These are phyloP conservation scores for Effrenium voratum DNA, from an alignment of 73 alveolate genomes.

Conservation along the genomic window DNA sequence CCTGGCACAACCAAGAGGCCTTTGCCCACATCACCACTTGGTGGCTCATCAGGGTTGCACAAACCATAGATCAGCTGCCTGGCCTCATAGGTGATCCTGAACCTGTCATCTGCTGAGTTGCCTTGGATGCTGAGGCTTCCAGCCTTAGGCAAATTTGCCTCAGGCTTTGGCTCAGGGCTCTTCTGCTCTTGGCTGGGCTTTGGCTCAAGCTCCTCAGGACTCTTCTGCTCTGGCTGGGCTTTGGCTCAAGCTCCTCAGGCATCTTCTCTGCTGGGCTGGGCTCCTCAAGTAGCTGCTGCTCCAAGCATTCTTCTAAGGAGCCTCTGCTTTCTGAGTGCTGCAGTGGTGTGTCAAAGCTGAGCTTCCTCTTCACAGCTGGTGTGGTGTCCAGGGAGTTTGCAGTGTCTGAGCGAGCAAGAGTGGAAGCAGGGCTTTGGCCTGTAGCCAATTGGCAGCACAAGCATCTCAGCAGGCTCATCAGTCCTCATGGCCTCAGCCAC, in stretches of 20 bases:
- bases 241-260: not conserved
- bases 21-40: not conserved
- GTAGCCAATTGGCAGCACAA: not conserved
- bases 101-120: not conserved
- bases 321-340: not conserved
- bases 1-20: constrained; percentile 46
- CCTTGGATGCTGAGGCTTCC: not conserved
- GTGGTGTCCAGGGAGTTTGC: no score
- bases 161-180: no score
- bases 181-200: no score
- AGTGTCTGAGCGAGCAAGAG: no score
- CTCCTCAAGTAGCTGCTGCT: no score
- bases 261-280: no score
- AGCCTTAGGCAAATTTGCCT: not conserved
- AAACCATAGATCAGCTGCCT: not conserved
- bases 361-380: not conserved
- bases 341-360: not conserved
- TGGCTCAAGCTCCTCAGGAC: not conserved
- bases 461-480: not conserved
- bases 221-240: not conserved
- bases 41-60: not conserved
- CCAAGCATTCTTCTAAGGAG: not conserved
- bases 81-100: constrained; percentile 21
- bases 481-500: not conserved
- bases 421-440: not conserved